A percentile compares a stretch with the other conserved stretches of the same genome.
phyloP scores from a whole-genome alignment of 2,329 filamentous ascomycete genomes.

The Colletotrichum sp. region DNA sequence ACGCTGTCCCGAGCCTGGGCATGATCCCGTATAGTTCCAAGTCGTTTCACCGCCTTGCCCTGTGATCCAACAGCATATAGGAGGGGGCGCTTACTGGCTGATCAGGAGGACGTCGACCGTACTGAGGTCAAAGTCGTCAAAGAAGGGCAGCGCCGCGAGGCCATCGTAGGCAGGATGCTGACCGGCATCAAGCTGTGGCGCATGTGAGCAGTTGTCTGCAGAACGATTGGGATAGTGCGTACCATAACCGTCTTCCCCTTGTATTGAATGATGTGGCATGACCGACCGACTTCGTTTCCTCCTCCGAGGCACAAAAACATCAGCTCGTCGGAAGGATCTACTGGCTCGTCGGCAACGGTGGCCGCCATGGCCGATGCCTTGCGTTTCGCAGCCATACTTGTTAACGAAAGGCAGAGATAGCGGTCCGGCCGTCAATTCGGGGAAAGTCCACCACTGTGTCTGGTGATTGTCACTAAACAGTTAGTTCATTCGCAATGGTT shows the following conservation, averaged over 20 bases:
- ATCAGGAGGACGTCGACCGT: slow-evolving; percentile 97
- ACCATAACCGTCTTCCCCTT: slow-evolving; percentile 99
- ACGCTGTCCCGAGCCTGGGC: slow-evolving; percentile 1
- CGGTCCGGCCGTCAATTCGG: background rate
- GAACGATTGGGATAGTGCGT: slow-evolving; percentile 25
- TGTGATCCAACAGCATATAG: slow-evolving; percentile 22
- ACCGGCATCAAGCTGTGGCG: slow-evolving; percentile 83
- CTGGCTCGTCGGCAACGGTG: slow-evolving; percentile 73
- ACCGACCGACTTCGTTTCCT: slow-evolving; percentile 95
- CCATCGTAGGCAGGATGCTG: slow-evolving; percentile 97
- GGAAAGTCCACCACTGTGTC: background rate
- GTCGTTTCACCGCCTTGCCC: slow-evolving; percentile 27
- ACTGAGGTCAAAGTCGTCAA: slow-evolving; percentile 97
- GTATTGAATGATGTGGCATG: slow-evolving; percentile 98
- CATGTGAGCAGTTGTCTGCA: background rate
- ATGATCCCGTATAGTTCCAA: slow-evolving; percentile 7
- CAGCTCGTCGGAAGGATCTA: slow-evolving; percentile 92
- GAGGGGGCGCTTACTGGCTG: slow-evolving; percentile 84
- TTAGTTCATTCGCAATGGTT: slow-evolving; percentile 2
- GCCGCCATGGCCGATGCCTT: slow-evolving; percentile 77
- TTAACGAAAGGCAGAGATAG: slow-evolving; percentile 2
- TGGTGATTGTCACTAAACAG: background rate
- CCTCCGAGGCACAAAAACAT: slow-evolving; percentile 93
- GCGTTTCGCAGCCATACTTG: slow-evolving; percentile 86
- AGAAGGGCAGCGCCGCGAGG: slow-evolving; percentile 91